A percentile compares a stretch with the other conserved stretches of the same genome.
Conservation (phyloP, 2,329 filamentous ascomycete genomes). For the Alternaria triticina region DNA sequence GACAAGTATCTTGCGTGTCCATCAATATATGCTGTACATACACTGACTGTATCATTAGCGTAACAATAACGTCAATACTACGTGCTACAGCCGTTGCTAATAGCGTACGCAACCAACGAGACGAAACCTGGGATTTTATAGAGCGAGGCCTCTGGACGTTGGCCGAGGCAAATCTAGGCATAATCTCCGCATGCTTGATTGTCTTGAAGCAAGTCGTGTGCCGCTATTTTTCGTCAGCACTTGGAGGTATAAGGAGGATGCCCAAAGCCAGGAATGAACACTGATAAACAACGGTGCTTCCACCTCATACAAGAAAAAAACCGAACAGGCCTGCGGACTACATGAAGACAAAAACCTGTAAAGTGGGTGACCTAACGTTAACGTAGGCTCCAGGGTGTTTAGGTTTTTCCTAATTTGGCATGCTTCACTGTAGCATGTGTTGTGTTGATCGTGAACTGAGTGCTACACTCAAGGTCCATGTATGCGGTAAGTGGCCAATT, state of each 20-base stretch:
- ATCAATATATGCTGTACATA: not conserved
- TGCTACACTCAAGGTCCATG: not conserved
- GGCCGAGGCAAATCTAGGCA: slow-evolving; percentile 9
- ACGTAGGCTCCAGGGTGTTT: no score
- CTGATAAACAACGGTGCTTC: not conserved
- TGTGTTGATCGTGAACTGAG: not conserved
- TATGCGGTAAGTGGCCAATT: not conserved
- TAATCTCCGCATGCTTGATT: slow-evolving; percentile 12
- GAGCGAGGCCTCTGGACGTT: slow-evolving; percentile 9
- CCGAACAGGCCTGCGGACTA: no score
- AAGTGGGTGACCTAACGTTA: no score
- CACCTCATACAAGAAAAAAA: no score
- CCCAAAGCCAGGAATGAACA: not conserved
- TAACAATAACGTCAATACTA: slow-evolving; percentile 14
- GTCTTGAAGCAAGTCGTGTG: slow-evolving; percentile 6
- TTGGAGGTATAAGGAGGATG: not conserved
- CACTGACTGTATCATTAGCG: not conserved
- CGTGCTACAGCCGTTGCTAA: slow-evolving; percentile 12
- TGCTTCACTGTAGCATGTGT: not conserved
- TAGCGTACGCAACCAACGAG: slow-evolving; percentile 9
- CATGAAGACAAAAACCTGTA: no score
- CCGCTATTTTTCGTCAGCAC: not conserved
- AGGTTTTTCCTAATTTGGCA: no score
- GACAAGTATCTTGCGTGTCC: not conserved
- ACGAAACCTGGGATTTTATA: slow-evolving; percentile 13